Evolutionary conservation across 495 filamentous ascomycete species (phyloP), one percentile per base, ranked within the genome.

Genomic region (Immersiella caudata): DNA sequence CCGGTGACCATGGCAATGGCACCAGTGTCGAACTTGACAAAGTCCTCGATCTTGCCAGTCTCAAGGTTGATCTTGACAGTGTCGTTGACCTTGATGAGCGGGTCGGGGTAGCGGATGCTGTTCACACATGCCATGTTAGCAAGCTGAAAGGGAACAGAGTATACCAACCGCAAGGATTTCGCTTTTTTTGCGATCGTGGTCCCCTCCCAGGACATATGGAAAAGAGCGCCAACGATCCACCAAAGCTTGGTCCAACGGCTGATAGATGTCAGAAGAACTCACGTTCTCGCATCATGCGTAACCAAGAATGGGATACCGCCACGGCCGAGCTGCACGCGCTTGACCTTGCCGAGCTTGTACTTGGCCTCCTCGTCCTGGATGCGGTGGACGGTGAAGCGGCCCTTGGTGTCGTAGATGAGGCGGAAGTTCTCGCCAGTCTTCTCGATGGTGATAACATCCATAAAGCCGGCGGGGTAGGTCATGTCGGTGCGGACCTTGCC

Each of bases 251-350:
- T 93, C 93, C 93, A 96, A 96, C 93, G 93, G 89, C 93, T 96
- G 93, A 96, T 90, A 92, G 93, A 94, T 91, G 87, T 90, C 86
- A 89, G 88, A 83, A 90, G 86, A 88, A 88, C 94, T 95, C 85
- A 97, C 94, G 96, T 99, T 92, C 95, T 89, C 84, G 96, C 95
- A 93, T 99, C 95, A 89, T 98, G 96, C 92, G 96, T 98, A 91
- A 98, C 95, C 91, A 97, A 97, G 92, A 96, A 98, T 92, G 95
- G 95, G 88, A 99, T 95, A 84, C 94, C 95, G 84, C 95, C 96
- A 82, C 92, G 93, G 87, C 95, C 96, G 75, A 99, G 89, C 87
- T 99, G 96, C 52, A 98, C 95, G 73, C 93, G 88, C 91, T 97
- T 97, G 86, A 98, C 96, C 87, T 98, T 99, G 84, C 93, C 93